Evolutionary conservation across 1,284 basidiomycete genomes (phyloP), one percentile per base, ranked within the genome.

Genomic region (Ganoderma boninense): DNA sequence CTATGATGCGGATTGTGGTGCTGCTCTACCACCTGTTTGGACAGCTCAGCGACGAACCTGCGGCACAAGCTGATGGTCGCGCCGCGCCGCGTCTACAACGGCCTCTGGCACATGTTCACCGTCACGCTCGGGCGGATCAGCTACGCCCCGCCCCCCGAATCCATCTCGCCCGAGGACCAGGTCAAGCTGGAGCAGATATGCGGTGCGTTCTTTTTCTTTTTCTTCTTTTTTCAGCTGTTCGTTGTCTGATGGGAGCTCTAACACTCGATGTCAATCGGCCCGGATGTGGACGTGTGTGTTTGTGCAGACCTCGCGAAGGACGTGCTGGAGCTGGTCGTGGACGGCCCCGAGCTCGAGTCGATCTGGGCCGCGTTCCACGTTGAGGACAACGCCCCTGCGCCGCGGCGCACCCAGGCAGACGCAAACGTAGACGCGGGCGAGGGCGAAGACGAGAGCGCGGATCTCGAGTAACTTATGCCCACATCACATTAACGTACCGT

Each of bases 121-220:
- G 89, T 94, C 11, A 88, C 90, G 4, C 87, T 97, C 66, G 93
- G 95, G 38, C 84, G 91, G 68, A 83, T 96, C 66, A 89, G 90
- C 66, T 96, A 90, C 74, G 90, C 90, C 2, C 89, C 90, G 62
- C 82, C 88, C 3, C 92, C 93, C 8, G 86, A 88, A 42, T 92
- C 89, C 85, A 78, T 93, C 40, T 82, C 85, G 20, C 69, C 74
- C 14, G 81, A 84, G 54, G 80, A 84, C n/a, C 85, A 82, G 69
- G 75, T 78, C 26, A 83, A 85, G 60, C 77, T 93, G 40, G 84
- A 86, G 71, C 80, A 83, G 60, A 80, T 90, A 38, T 82, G 84
- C 72, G 91, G 93, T 91, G 77, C n/a, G 72, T 70, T n/a, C 29
- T 32, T 20, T 32, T 14, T 1, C n/a, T n/a, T n/a, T n/a, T n/a